Evolutionary conservation across 768 basidiomycete species (phyloP).

Genomic region (Panaeolus papilionaceus): DNA sequence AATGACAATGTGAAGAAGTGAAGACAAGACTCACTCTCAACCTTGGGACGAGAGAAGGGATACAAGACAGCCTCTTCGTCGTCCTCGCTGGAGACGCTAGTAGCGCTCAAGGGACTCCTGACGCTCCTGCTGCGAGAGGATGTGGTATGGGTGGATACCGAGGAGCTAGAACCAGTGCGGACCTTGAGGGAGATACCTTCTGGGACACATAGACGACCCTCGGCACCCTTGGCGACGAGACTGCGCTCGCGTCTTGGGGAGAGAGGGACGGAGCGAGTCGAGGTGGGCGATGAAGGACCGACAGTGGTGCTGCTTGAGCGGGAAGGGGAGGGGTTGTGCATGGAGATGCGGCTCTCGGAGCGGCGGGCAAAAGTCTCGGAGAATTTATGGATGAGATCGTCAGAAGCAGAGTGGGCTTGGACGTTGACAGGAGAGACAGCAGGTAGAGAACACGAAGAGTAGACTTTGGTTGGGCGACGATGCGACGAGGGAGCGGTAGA

Average conservation of each 20-base stretch:
- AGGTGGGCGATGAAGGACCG: constrained; percentile 37
- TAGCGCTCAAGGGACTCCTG: constrained; percentile 31
- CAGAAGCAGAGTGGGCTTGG: constrained; percentile 36
- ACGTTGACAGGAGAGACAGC: constrained; percentile 20
- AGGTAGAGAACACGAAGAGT: constrained; percentile 20
- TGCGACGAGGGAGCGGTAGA: constrained; percentile 60
- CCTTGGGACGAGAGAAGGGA: constrained; percentile 43
- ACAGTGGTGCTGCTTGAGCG: constrained; percentile 30
- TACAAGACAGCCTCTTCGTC: constrained; percentile 36
- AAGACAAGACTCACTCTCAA: constrained; percentile 55
- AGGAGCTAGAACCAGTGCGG: constrained; percentile 42
- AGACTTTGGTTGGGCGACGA: constrained; percentile 36
- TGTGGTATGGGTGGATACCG: constrained; percentile 35
- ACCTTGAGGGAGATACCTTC: constrained; percentile 46
- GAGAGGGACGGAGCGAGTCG: constrained; percentile 41
- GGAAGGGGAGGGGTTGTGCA: constrained; percentile 36
- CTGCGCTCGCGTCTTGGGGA: constrained; percentile 54
- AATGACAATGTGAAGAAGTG: background rate
- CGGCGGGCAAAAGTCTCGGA: constrained; percentile 62
- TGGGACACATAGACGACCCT: constrained; percentile 67
- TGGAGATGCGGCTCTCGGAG: constrained; percentile 53
- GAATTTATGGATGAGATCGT: constrained; percentile 62
- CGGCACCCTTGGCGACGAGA: constrained; percentile 62
- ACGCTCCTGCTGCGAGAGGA: constrained; percentile 1
- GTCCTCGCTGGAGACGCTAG: constrained; percentile 29